phyloP scores from a whole-genome alignment of 2,329 filamentous ascomycete species.

The Eutypella sp. region DNA sequence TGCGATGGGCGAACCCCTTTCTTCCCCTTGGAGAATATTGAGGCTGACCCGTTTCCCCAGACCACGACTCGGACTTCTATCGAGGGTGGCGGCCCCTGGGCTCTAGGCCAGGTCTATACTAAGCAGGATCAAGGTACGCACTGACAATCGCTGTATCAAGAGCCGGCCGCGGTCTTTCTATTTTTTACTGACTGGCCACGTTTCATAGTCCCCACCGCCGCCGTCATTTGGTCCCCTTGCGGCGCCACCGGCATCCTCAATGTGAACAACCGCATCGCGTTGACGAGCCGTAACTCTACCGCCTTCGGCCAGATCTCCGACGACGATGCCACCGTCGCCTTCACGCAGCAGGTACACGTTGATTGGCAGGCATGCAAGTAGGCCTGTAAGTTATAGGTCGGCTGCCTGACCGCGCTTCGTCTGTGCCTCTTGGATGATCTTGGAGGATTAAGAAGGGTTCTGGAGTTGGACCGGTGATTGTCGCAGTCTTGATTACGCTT shows the following conservation, averaged over 20 bases:
- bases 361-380: constrained; percentile 30
- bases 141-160: not conserved
- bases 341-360: constrained; percentile 40
- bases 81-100: constrained; percentile 36
- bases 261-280: constrained; percentile 41
- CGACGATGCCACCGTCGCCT: constrained; percentile 40
- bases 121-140: constrained; percentile 32
- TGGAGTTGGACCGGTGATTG: too few species aligned
- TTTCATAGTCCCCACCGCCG: constrained; percentile 34
- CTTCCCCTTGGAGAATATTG: not conserved
- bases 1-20: not conserved
- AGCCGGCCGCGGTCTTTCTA: not conserved
- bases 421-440: too few species aligned
- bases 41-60: constrained; percentile 10
- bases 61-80: constrained; percentile 40
- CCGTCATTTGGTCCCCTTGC: constrained; percentile 41
- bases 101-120: constrained; percentile 40
- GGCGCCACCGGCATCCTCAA: constrained; percentile 42
- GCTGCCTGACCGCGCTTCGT: too few species aligned
- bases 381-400: too few species aligned
- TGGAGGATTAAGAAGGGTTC: too few species aligned
- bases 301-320: constrained; percentile 38
- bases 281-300: constrained; percentile 31
- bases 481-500: too few species aligned
- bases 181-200: not conserved